Conservation (phyloP, 2,329 filamentous ascomycete species). For the Metarhizium album region DNA sequence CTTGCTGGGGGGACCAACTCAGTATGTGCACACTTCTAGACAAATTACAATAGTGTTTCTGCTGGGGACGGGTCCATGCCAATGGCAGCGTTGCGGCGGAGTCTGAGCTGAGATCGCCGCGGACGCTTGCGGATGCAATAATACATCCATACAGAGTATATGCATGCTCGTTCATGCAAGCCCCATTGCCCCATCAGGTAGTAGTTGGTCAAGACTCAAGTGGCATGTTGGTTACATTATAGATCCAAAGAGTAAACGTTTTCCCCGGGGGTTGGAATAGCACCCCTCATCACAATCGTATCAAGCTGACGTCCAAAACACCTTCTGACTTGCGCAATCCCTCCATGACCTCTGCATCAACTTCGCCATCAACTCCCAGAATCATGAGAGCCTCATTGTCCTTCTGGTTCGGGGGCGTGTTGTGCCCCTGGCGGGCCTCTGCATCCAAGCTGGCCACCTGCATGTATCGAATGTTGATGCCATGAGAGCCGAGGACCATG, state of each 20-base stretch:
- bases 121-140: neutral
- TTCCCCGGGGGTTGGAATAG: too few species aligned
- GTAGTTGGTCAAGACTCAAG: too few species aligned
- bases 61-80: too few species aligned
- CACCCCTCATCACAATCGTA: slow-evolving; percentile 26
- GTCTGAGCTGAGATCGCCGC: too few species aligned
- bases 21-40: too few species aligned
- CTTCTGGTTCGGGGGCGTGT: slow-evolving; percentile 12
- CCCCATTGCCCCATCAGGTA: too few species aligned
- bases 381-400: slow-evolving; percentile 72
- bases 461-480: slow-evolving; percentile 75
- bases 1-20: too few species aligned
- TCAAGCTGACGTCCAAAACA: slow-evolving; percentile 44
- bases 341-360: slow-evolving; percentile 44
- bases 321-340: slow-evolving; percentile 39
- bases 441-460: slow-evolving; percentile 48
- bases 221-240: too few species aligned
- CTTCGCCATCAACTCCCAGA: slow-evolving; percentile 56
- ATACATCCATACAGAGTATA: neutral
- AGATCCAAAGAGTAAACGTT: too few species aligned
- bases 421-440: slow-evolving; percentile 12
- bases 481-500: slow-evolving; percentile 54
- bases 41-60: too few species aligned
- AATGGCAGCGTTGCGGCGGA: too few species aligned
- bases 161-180: too few species aligned